These are phyloP conservation scores for Lactifluus volemus DNA, from an alignment of 768 basidiomycete species.

Conservation along the genomic window DNA sequence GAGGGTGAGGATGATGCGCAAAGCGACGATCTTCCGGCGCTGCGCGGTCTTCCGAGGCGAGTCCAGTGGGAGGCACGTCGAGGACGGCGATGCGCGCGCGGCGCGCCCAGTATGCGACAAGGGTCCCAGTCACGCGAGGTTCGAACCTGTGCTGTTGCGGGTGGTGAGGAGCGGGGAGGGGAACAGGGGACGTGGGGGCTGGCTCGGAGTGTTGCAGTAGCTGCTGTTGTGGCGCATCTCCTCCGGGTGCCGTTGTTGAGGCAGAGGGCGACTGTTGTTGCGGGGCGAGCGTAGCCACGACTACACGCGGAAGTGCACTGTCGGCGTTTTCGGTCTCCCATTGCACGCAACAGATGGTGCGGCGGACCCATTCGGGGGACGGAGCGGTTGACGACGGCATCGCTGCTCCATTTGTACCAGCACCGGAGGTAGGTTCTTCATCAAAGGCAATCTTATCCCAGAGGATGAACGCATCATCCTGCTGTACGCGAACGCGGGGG, in stretches of 20 bases:
- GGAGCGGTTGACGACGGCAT: conserved; percentile 24
- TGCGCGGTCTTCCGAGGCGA: conserved; percentile 12
- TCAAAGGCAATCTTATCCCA: conserved; percentile 69
- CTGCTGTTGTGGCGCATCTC: not conserved
- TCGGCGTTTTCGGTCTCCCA: conserved; percentile 61
- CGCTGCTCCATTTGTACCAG: conserved; percentile 19
- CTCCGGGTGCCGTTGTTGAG: not conserved
- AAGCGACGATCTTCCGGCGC: conserved; percentile 26
- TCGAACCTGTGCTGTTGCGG: conserved; percentile 46
- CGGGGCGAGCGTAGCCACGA: conserved; percentile 43
- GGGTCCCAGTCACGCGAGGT: conserved; percentile 50
- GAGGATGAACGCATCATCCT: conserved; percentile 71
- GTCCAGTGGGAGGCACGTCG: conserved; percentile 32
- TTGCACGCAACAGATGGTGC: conserved; percentile 73
- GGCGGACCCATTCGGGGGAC: conserved; percentile 78
- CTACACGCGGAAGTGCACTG: conserved; percentile 37
- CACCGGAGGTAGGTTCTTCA: conserved; percentile 15
- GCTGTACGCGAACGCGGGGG: conserved; percentile 71
- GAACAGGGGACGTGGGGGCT: conserved; percentile 42
- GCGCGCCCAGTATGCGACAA: conserved; percentile 61
- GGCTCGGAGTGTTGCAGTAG: not conserved
- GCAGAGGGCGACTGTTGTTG: not conserved
- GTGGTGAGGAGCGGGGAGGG: conserved; percentile 47
- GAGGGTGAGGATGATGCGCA: conserved; percentile 11
- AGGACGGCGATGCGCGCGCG: conserved; percentile 51